A percentile compares a stretch with the other conserved stretches of the same genome.
Evolutionary conservation across 257 asterid species (phyloP).

Genomic region (Rauvolfia tetraphylla): DNA sequence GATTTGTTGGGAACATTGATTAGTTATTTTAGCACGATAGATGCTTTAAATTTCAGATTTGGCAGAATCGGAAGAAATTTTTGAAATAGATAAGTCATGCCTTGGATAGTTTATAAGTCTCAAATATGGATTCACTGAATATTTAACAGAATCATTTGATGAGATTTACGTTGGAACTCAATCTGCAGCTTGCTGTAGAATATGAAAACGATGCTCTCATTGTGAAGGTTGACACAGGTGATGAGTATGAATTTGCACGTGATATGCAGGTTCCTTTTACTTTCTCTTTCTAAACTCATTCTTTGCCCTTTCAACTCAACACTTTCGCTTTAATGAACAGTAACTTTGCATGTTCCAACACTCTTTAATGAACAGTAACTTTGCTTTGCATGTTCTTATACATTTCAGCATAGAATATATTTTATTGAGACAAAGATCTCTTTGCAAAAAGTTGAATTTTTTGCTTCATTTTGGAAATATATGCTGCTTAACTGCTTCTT

Average conservation of each 20-base stretch:
- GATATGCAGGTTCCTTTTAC: constrained; percentile 73
- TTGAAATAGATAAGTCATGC: background rate
- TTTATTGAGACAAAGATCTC: background rate
- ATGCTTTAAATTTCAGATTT: background rate
- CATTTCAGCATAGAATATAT: background rate
- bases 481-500: background rate
- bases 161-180: constrained; percentile 17
- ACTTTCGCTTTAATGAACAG: background rate
- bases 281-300: background rate
- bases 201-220: constrained; percentile 72
- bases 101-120: background rate
- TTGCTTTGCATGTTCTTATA: background rate
- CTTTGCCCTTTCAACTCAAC: background rate
- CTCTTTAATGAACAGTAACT: background rate
- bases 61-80: background rate
- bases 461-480: background rate
- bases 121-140: background rate
- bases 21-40: background rate
- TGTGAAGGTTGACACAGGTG: constrained; percentile 93
- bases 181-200: constrained; percentile 92
- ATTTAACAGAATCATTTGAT: background rate
- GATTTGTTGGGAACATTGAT: background rate
- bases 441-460: background rate
- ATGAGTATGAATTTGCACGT: constrained; percentile 85
- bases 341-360: background rate